Conservation (phyloP, 768 basidiomycete genomes). For the Lentinula lateritia region DNA sequence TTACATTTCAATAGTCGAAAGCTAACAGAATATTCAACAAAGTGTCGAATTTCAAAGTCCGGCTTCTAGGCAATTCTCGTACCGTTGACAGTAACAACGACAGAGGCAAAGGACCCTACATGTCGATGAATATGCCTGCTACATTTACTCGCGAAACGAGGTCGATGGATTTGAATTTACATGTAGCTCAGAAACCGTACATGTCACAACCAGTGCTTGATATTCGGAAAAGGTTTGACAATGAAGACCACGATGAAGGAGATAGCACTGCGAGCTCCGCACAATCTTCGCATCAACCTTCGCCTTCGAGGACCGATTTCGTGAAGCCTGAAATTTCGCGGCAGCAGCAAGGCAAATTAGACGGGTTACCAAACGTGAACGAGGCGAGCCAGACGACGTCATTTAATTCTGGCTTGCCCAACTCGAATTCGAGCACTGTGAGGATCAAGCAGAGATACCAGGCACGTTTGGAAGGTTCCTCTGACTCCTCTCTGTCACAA, state of each 20-base stretch:
- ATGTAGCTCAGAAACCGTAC: slow-evolving; percentile 28
- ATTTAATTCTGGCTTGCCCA: background rate
- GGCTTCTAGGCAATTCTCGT: background rate
- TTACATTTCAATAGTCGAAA: background rate
- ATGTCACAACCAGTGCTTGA: slow-evolving; percentile 40
- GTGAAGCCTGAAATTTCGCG: background rate
- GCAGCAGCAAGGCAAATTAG: background rate
- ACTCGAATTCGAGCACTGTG: background rate
- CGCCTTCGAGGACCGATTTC: background rate
- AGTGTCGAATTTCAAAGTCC: background rate
- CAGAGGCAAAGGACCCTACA: background rate
- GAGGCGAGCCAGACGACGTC: background rate
- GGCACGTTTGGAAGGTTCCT: background rate
- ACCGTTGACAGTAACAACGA: background rate
- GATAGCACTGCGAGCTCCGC: background rate
- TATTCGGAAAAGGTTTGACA: background rate
- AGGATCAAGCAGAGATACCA: background rate
- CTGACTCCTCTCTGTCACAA: background rate
- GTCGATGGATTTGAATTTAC: slow-evolving; percentile 24
- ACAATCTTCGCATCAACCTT: background rate
- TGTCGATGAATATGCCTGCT: slow-evolving; percentile 14
- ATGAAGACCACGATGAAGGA: background rate
- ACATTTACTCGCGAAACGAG: slow-evolving; percentile 21
- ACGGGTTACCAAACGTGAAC: background rate
- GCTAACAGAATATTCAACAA: background rate